A percentile compares a stretch with the other conserved stretches of the same genome.
Conservation (phyloP, 306 rosid species). For the Citrullus mucosospermus region DNA sequence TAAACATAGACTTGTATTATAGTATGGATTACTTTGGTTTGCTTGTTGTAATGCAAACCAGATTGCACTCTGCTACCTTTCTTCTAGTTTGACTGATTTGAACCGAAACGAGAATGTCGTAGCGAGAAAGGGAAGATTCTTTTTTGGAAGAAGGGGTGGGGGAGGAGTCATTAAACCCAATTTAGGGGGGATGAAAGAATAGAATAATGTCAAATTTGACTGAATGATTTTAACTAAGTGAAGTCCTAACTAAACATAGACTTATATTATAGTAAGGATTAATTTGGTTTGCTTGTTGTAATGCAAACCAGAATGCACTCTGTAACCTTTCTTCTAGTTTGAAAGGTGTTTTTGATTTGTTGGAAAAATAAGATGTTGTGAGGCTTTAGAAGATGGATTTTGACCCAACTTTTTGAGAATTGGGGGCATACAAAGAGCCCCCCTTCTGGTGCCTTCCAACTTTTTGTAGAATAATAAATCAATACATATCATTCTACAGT, state of each 20-base stretch:
- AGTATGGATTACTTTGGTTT: too few relatives aligned
- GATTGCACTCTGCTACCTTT: too few relatives aligned
- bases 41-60: too few relatives aligned
- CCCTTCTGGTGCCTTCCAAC: conserved; percentile 4
- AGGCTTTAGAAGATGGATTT: background rate
- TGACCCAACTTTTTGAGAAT: conserved; percentile 9
- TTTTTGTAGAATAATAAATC: background rate
- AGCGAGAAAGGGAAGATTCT: background rate
- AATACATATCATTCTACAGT: background rate
- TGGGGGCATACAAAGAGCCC: background rate
- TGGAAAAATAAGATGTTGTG: background rate
- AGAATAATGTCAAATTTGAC: background rate
- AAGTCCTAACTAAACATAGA: conserved; percentile 2
- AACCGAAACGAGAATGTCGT: background rate
- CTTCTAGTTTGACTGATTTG: too few relatives aligned
- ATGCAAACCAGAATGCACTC: background rate
- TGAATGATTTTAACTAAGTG: background rate
- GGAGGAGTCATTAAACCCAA: background rate
- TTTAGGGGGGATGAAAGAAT: background rate
- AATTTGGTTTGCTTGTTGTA: background rate
- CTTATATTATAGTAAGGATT: background rate
- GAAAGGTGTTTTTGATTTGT: background rate
- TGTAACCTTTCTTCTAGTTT: background rate
- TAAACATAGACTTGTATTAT: too few relatives aligned
- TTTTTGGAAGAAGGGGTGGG: background rate